A percentile compares a stretch with the other conserved stretches of the same genome.
Evolutionary conservation across 768 basidiomycete genomes (phyloP).

Genomic region (Porpolomopsis calyptriformis): DNA sequence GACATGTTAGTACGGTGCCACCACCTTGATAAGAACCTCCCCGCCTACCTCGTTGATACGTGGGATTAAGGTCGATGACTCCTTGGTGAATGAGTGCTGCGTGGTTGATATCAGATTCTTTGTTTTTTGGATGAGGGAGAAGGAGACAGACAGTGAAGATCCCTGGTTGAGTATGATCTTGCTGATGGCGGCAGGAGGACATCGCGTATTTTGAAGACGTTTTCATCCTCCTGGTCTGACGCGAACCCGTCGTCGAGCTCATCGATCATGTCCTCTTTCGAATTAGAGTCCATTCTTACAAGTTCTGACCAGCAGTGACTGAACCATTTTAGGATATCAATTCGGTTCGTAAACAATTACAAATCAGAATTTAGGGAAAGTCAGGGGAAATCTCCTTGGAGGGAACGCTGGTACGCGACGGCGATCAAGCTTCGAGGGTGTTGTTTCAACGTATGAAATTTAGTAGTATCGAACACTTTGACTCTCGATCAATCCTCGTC

Average conservation of each 20-base stretch:
- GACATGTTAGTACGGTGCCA: not conserved
- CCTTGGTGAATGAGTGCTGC: conserved; percentile 60
- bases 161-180: conserved; percentile 31
- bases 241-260: conserved; percentile 38
- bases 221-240: conserved; percentile 28
- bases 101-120: not conserved
- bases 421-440: too few relatives aligned
- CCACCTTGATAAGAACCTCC: not conserved
- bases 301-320: too few relatives aligned
- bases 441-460: too few relatives aligned
- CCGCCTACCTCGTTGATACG: conserved; percentile 58
- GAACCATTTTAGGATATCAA: too few relatives aligned
- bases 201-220: conserved; percentile 34
- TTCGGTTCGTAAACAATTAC: too few relatives aligned
- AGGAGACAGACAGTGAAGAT: conserved; percentile 36
- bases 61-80: conserved; percentile 56
- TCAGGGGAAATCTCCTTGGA: too few relatives aligned
- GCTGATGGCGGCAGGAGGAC: conserved; percentile 31
- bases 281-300: conserved; percentile 5
- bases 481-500: too few relatives aligned
- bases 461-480: too few relatives aligned
- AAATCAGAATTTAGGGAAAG: too few relatives aligned
- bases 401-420: too few relatives aligned
- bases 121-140: not conserved
- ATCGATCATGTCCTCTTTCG: conserved; percentile 30